phyloP scores from a whole-genome alignment of 2,329 filamentous ascomycete genomes.

The Sporothrix pallida region DNA sequence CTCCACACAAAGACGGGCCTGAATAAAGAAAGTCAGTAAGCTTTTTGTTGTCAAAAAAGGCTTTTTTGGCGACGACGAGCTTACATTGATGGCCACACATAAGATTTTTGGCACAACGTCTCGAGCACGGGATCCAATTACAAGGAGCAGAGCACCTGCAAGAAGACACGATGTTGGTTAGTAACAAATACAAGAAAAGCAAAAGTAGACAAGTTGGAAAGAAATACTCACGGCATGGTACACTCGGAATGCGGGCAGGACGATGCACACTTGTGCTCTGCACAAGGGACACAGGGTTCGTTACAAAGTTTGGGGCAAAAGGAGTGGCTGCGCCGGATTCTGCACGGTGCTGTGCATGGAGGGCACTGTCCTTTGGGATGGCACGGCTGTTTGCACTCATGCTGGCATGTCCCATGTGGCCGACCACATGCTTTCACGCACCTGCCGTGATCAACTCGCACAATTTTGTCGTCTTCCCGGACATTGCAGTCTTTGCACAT shows the following conservation, averaged over 20 bases:
- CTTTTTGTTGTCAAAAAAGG: neutral
- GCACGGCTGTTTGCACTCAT: slow-evolving; percentile 59
- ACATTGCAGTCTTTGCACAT: slow-evolving; percentile 57
- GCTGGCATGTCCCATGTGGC: slow-evolving; percentile 59
- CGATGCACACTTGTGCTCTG: slow-evolving; percentile 59
- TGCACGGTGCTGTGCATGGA: slow-evolving; percentile 57
- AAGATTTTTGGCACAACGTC: slow-evolving; percentile 60
- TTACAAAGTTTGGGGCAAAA: slow-evolving; percentile 60
- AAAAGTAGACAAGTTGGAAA: too few species aligned
- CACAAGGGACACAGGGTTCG: slow-evolving; percentile 67
- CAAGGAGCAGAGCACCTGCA: slow-evolving; percentile 69
- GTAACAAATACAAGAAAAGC: too few species aligned
- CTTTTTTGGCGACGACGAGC: neutral
- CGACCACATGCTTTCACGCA: slow-evolving; percentile 59
- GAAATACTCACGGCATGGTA: slow-evolving; percentile 35
- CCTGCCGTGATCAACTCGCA: slow-evolving; percentile 49
- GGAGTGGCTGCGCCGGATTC: slow-evolving; percentile 54
- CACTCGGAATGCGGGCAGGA: slow-evolving; percentile 57
- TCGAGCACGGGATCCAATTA: slow-evolving; percentile 67
- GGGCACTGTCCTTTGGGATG: slow-evolving; percentile 57
- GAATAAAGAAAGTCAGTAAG: neutral
- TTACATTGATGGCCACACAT: slow-evolving; percentile 64
- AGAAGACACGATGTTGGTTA: neutral
- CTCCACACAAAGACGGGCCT: slow-evolving; percentile 66
- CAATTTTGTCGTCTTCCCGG: slow-evolving; percentile 44